Percentiles rank a stretch among this genome's conserved stretches.
phyloP scores from a whole-genome alignment of 116 monocot genomes.

The Posidonia oceanica region DNA sequence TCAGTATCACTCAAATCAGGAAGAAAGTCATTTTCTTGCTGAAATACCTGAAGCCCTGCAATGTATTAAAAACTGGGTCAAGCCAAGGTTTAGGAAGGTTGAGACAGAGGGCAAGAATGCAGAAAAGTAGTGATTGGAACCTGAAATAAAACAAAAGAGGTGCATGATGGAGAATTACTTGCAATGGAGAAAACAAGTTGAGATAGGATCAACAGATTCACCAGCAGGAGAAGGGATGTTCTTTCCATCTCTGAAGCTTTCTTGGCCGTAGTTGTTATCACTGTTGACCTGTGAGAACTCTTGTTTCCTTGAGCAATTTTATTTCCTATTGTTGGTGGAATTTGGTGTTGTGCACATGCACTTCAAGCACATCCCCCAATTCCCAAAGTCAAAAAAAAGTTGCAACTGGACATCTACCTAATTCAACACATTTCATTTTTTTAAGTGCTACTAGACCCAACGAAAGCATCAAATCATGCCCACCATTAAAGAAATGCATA shows the following conservation, averaged over 20 bases:
- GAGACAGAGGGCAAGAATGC: no score
- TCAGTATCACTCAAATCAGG: neutral
- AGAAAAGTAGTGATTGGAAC: no score
- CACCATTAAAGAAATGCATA: no score
- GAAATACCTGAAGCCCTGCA: conserved; percentile 1
- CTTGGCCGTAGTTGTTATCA: neutral
- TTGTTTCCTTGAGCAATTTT: neutral
- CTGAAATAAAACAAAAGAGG: neutral
- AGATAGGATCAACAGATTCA: neutral
- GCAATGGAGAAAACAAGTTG: neutral
- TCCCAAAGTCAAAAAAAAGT: neutral
- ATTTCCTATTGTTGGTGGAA: neutral
- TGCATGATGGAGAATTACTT: neutral
- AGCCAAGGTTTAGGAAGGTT: neutral
- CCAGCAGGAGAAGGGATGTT: neutral
- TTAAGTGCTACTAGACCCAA: no score
- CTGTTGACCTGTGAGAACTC: neutral
- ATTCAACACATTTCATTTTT: neutral
- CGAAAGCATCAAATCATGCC: no score
- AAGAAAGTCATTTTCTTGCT: neutral
- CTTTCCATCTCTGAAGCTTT: conserved; percentile 1
- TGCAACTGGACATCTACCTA: neutral
- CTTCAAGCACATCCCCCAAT: neutral
- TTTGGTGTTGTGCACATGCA: conserved; percentile 7
- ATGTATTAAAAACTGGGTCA: neutral